Evolutionary conservation across 441 rosid species (phyloP), one percentile per base, ranked within the genome.

Genomic region (Eruca vesicaria): DNA sequence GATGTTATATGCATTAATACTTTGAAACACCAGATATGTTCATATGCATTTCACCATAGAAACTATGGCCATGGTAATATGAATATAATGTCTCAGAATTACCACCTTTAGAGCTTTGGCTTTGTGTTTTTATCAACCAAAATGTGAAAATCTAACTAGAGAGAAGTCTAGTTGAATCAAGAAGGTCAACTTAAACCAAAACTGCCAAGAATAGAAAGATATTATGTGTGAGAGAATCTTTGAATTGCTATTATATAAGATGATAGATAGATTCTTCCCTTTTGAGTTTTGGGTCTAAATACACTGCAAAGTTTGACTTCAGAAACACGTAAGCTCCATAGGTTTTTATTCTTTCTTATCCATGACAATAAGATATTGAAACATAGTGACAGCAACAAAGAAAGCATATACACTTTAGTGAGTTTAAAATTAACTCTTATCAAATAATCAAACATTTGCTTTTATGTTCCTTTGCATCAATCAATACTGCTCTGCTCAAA

Each of bases 151-250:
- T 60, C 9, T 16, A 55, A 21, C 7, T 68, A 23, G 55, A 69
- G 38, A 21, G 0, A 28, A n/a, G 15, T 2, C 15, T 52, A 18
- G 29, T 19, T 18, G 11, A 41, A 23, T 29, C 21, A 59, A 48
- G 53, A 74, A n/a, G 61, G 16, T 52, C 59, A 15, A 62, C 7
- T 16, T 41, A 18, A 63, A 63, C 43, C 43, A 28, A 59, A 58
- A 66, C 18, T n/a, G 2, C 72, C 72, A 59, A 66, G 63, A 71
- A 77, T 71, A 66, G 80, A 77, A 77, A 77, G 69, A 52, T 71
- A 77, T 77, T 50, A n/a, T 43, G 7, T 43, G 7, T 53, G 75
- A 31, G 67, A 48, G 60, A 53, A 38, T 69, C 60, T 76, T 41
- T 4, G 31, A 64, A 41, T 20, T 62, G 5, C 41, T 57, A 76